Conservation (phyloP, 2,329 filamentous ascomycete genomes). For the Dothidotthia symphoricarpi region DNA sequence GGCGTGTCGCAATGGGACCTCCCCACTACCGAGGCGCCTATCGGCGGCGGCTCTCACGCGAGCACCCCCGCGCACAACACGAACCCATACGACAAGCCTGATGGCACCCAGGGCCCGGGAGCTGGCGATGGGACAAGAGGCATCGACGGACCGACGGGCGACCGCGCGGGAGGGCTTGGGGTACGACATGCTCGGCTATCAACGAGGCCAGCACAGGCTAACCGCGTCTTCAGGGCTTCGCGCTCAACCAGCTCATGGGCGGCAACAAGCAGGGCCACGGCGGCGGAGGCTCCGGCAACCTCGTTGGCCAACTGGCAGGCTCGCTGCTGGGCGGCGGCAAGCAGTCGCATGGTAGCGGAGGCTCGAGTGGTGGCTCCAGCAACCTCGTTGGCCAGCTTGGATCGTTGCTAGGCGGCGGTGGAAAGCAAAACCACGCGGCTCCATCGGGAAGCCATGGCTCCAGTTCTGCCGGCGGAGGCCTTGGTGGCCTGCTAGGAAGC, state of each 20-base stretch:
- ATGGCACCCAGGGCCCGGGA: slow-evolving; percentile 37
- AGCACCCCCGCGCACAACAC: slow-evolving; percentile 47
- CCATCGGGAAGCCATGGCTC: slow-evolving; percentile 31
- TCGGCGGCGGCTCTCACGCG: slow-evolving; percentile 58
- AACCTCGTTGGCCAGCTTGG: slow-evolving; percentile 55
- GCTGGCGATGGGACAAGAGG: slow-evolving; percentile 50
- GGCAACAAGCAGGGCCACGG: slow-evolving; percentile 33
- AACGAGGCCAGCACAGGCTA: slow-evolving; percentile 19
- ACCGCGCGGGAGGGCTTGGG: slow-evolving; percentile 59
- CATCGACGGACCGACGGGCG: slow-evolving; percentile 54
- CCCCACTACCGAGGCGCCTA: slow-evolving; percentile 63
- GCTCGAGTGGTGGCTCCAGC: slow-evolving; percentile 37
- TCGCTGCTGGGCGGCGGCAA: slow-evolving; percentile 42
- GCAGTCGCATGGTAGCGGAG: slow-evolving; percentile 33
- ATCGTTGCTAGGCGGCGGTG: slow-evolving; percentile 42
- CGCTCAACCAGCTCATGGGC: slow-evolving; percentile 57
- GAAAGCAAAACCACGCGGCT: slow-evolving; percentile 44
- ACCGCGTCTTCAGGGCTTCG: slow-evolving; percentile 53
- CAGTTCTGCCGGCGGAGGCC: slow-evolving; percentile 11
- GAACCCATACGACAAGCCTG: slow-evolving; percentile 61
- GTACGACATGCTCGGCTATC: slow-evolving; percentile 48
- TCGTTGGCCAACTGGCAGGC: slow-evolving; percentile 57
- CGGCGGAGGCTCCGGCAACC: slow-evolving; percentile 38
- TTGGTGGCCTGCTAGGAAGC: slow-evolving; percentile 32
- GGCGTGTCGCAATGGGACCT: slow-evolving; percentile 73